Conservation (phyloP, 106 monocot species). For the Gastrodia elata region DNA sequence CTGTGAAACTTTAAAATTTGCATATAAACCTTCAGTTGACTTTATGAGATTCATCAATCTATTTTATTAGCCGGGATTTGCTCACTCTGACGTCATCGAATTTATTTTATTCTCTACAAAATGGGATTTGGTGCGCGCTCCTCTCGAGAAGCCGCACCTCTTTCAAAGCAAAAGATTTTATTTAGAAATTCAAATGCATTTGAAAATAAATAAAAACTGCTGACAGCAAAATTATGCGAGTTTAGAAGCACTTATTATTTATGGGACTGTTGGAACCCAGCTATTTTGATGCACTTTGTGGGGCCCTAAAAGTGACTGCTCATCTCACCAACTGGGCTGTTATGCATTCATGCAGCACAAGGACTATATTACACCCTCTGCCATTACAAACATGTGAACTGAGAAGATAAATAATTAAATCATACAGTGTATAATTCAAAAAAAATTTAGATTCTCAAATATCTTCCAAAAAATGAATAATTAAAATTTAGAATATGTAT, state of each 20-base stretch:
- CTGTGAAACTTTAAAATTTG: too few species aligned
- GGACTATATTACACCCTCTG: background rate
- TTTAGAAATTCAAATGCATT: too few species aligned
- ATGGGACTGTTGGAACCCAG: background rate
- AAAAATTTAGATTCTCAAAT: background rate
- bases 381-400: background rate
- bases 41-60: too few species aligned
- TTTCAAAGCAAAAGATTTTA: too few species aligned
- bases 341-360: background rate
- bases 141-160: too few species aligned
- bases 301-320: background rate
- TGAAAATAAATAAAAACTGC: background rate
- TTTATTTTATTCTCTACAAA: too few species aligned
- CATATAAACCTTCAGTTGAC: too few species aligned
- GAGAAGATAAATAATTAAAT: background rate
- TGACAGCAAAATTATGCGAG: background rate
- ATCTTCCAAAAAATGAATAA: background rate
- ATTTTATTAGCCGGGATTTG: too few species aligned
- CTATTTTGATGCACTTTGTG: background rate
- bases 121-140: too few species aligned
- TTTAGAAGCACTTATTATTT: background rate
- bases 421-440: background rate
- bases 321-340: conserved; percentile 1
- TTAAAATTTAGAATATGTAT: background rate
- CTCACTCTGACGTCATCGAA: too few species aligned